phyloP scores from a whole-genome alignment of 2,329 filamentous ascomycete genomes.

The Chaetomium sp. region DNA sequence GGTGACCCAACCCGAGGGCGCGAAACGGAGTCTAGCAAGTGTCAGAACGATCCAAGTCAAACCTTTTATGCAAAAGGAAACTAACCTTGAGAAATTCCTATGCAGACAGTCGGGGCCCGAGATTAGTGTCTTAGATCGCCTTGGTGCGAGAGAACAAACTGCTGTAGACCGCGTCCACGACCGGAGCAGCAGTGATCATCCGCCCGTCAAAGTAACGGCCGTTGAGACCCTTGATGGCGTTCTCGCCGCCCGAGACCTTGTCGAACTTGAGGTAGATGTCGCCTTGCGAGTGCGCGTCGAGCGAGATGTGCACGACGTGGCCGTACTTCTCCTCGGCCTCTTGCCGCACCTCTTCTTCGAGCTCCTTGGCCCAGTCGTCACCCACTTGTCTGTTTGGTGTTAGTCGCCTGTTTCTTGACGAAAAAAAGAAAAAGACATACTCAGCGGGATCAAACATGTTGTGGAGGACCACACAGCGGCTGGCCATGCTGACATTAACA shows the following conservation, averaged over 20 bases:
- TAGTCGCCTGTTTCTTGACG: conserved; percentile 23
- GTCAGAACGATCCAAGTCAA: neutral
- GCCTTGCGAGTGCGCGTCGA: conserved; percentile 88
- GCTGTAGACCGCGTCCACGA: conserved; percentile 98
- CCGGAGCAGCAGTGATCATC: conserved; percentile 88
- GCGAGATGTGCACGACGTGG: conserved; percentile 91
- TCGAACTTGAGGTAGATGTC: conserved; percentile 99
- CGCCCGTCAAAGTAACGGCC: conserved; percentile 90
- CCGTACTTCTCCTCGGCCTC: conserved; percentile 96
- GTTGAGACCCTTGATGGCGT: conserved; percentile 95
- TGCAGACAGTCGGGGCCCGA: conserved; percentile 34
- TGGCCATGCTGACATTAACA: conserved; percentile 84
- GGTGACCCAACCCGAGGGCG: neutral
- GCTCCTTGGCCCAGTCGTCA: conserved; percentile 82
- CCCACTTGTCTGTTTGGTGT: conserved; percentile 66
- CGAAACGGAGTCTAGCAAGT: neutral
- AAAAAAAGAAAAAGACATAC: conserved; percentile 49
- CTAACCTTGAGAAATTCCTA: conserved; percentile 38
- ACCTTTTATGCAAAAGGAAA: neutral
- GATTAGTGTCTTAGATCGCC: conserved; percentile 64
- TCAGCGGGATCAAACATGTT: conserved; percentile 92
- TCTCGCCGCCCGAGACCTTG: conserved; percentile 88
- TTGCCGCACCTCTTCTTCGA: conserved; percentile 85
- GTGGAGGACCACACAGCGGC: conserved; percentile 85
- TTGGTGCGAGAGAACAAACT: conserved; percentile 85